phyloP scores from a whole-genome alignment of 202 grass and related monocot species.

The Setaria italica region DNA sequence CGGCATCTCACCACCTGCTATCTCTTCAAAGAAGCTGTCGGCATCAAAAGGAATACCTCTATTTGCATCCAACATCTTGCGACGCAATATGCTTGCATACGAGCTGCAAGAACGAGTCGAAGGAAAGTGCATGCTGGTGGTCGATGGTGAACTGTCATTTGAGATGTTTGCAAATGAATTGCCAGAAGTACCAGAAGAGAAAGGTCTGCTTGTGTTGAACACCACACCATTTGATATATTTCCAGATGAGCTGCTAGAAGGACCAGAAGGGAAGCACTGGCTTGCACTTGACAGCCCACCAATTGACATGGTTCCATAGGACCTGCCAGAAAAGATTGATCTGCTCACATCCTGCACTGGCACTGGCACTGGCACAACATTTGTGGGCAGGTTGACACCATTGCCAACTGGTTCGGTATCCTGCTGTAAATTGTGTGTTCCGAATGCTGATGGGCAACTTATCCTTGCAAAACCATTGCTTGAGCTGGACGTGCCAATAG shows the following conservation, averaged over 20 bases:
- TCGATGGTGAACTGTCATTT: background rate
- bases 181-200: background rate
- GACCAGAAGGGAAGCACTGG: background rate
- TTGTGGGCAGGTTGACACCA: slow-evolving; percentile 22
- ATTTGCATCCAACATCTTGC: background rate
- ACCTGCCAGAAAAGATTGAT: background rate
- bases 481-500: background rate
- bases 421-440: slow-evolving; percentile 17
- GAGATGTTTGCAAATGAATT: background rate
- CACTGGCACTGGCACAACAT: background rate
- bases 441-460: slow-evolving; percentile 27
- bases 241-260: background rate
- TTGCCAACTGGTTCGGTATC: slow-evolving; percentile 6
- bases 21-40: background rate
- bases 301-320: background rate
- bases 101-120: background rate
- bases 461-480: slow-evolving; percentile 28
- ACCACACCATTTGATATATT: slow-evolving; percentile 19
- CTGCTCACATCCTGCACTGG: slow-evolving; percentile 12
- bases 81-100: background rate
- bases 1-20: background rate
- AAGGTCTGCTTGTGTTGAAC: slow-evolving; percentile 9
- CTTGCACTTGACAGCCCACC: background rate
- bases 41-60: background rate
- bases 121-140: slow-evolving; percentile 11